Conservation (phyloP, 2,329 filamentous ascomycete species). For the Apiospora aurea region DNA sequence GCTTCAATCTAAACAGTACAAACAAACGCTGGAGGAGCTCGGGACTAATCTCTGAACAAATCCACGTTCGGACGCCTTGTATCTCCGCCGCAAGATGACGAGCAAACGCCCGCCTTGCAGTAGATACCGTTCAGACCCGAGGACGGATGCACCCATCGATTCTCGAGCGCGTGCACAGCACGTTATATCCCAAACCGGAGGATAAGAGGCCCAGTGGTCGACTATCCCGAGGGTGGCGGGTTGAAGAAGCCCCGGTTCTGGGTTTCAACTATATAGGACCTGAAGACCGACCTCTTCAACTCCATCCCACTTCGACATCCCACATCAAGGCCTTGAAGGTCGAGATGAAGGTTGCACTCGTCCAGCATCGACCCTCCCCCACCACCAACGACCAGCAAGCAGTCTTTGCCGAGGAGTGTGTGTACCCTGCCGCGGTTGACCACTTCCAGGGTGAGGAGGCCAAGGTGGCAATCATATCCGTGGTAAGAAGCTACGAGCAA, state of each 20-base stretch:
- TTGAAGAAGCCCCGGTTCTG: slow-evolving; percentile 60
- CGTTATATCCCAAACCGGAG: slow-evolving; percentile 59
- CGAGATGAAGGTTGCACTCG: slow-evolving; percentile 66
- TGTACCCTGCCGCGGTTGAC: slow-evolving; percentile 69
- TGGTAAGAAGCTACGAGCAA: slow-evolving; percentile 72
- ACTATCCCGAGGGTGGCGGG: slow-evolving; percentile 54
- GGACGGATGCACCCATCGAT: slow-evolving; percentile 67
- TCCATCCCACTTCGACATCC: slow-evolving; percentile 50
- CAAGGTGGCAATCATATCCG: slow-evolving; percentile 72
- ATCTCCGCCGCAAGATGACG: slow-evolving; percentile 35
- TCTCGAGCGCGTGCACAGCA: slow-evolving; percentile 58
- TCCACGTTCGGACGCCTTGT: slow-evolving; percentile 68
- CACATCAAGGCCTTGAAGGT: slow-evolving; percentile 67
- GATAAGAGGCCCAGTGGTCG: slow-evolving; percentile 50
- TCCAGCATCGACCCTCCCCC: slow-evolving; percentile 58
- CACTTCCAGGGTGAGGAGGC: slow-evolving; percentile 83
- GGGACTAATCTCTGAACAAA: no score
- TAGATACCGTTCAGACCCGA: slow-evolving; percentile 55
- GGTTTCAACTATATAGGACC: slow-evolving; percentile 40
- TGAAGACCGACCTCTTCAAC: slow-evolving; percentile 37
- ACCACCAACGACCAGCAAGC: slow-evolving; percentile 44
- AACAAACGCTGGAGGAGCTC: no score
- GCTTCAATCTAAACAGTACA: slow-evolving; percentile 60
- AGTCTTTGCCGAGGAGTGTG: slow-evolving; percentile 55
- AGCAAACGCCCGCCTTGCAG: slow-evolving; percentile 38